Evolutionary conservation across 331 rosid species (phyloP).

Genomic region (Acacia concinna): DNA sequence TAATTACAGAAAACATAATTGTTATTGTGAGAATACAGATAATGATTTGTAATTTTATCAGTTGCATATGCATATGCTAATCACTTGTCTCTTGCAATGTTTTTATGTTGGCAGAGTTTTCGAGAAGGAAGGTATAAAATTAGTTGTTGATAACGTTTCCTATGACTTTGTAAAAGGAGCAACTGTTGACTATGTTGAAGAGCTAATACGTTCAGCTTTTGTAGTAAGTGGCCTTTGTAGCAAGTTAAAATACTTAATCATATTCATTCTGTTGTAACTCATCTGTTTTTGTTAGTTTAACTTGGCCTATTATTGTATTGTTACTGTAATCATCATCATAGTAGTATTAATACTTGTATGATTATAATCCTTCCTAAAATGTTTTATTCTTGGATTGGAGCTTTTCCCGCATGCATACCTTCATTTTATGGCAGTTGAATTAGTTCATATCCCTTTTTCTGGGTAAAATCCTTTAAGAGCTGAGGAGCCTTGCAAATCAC

Average conservation of each 20-base stretch:
- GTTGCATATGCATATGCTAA: neutral
- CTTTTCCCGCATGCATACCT: neutral
- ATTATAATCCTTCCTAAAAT: neutral
- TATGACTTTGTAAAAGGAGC: constrained; percentile 95
- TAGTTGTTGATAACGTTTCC: constrained; percentile 71
- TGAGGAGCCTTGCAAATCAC: neutral
- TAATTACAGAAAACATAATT: neutral
- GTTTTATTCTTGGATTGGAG: neutral
- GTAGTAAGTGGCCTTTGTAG: constrained; percentile 52
- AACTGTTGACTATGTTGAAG: constrained; percentile 93
- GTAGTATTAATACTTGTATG: neutral
- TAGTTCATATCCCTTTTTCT: neutral
- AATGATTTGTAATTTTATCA: neutral
- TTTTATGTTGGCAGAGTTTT: constrained; percentile 55
- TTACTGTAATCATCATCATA: neutral
- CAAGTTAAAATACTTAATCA: constrained; percentile 10
- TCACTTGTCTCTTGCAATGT: constrained; percentile 3
- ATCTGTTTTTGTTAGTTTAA: neutral
- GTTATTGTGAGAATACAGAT: neutral
- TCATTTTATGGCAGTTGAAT: neutral
- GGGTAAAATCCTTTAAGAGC: constrained; percentile 14
- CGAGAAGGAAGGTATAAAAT: constrained; percentile 73
- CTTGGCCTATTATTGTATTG: neutral
- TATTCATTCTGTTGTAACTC: constrained; percentile 7
- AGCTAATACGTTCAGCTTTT: constrained; percentile 87